Evolutionary conservation across 768 basidiomycete species (phyloP).

Genomic region (Rhodotorula kratochvilovae): DNA sequence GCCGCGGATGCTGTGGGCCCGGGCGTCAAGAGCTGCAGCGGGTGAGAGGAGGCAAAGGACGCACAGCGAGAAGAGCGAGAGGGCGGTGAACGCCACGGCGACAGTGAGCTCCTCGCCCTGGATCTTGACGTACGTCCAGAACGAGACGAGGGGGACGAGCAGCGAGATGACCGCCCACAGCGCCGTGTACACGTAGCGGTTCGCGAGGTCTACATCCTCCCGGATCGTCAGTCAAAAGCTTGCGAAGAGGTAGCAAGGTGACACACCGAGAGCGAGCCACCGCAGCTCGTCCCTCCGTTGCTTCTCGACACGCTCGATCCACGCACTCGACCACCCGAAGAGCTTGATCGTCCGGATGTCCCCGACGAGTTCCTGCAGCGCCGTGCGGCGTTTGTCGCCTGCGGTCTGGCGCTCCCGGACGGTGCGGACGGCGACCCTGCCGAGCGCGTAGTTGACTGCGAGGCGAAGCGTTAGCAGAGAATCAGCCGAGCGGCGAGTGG

Average conservation of each 20-base stretch:
- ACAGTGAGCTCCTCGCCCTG: conserved; percentile 71
- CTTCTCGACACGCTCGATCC: conserved; percentile 4
- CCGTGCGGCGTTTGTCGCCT: conserved; percentile 23
- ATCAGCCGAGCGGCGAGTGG: no score
- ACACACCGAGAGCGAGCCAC: conserved; percentile 19
- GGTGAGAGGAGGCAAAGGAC: background rate
- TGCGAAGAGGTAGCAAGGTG: no score
- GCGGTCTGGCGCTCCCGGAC: background rate
- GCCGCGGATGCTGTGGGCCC: conserved; percentile 34
- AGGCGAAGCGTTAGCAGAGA: background rate
- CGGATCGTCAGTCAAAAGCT: background rate
- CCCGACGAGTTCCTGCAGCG: conserved; percentile 32
- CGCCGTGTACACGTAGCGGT: conserved; percentile 1
- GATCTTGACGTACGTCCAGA: conserved; percentile 41
- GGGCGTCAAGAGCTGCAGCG: background rate
- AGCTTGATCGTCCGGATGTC: conserved; percentile 38
- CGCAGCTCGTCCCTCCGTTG: conserved; percentile 12
- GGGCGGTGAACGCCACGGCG: conserved; percentile 78
- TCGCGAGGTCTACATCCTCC: background rate
- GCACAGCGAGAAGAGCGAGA: conserved; percentile 76
- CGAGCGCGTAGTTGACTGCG: conserved; percentile 28
- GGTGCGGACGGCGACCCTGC: background rate
- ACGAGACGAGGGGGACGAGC: conserved; percentile 22
- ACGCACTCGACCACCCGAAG: conserved; percentile 29
- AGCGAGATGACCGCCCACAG: conserved; percentile 19